A percentile compares a stretch with the other conserved stretches of the same genome.
These are phyloP conservation scores for Durio zibethinus DNA, from an alignment of 345 rosid species.

Conservation along the genomic window DNA sequence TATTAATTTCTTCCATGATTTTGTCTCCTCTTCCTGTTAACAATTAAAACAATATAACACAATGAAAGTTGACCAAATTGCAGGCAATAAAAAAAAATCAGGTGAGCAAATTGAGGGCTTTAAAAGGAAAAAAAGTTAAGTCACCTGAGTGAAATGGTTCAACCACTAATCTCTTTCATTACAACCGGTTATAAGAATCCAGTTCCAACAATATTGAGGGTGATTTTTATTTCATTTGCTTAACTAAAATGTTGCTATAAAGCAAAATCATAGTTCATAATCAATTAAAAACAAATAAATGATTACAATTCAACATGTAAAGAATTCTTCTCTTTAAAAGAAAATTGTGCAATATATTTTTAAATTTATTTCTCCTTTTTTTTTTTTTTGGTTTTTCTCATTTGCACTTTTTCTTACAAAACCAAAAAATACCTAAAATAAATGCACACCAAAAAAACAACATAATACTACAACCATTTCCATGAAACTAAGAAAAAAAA, in stretches of 20 bases:
- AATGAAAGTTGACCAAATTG: not conserved
- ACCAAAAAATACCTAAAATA: too few relatives aligned
- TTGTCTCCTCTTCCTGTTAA: constrained; percentile 85
- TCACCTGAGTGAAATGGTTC: not conserved
- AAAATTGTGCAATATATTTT: not conserved
- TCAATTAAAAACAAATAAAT: not conserved
- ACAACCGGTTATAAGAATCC: not conserved
- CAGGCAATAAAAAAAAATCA: not conserved
- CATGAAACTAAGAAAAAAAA: too few relatives aligned
- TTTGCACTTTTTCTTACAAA: not conserved
- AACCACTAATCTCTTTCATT: not conserved
- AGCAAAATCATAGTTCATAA: not conserved
- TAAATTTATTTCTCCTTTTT: not conserved
- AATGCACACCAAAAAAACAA: too few relatives aligned
- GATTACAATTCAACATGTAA: not conserved
- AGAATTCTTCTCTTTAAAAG: not conserved
- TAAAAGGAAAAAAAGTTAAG: not conserved
- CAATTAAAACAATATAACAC: not conserved
- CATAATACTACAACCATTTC: too few relatives aligned
- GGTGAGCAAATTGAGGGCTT: not conserved
- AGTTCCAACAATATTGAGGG: not conserved
- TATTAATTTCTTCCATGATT: constrained; percentile 81
- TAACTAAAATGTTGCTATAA: not conserved
- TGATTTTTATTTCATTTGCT: not conserved
- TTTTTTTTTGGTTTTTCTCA: not conserved